Conservation (phyloP, 2,329 filamentous ascomycete species). For the Talaromyces islandicus region DNA sequence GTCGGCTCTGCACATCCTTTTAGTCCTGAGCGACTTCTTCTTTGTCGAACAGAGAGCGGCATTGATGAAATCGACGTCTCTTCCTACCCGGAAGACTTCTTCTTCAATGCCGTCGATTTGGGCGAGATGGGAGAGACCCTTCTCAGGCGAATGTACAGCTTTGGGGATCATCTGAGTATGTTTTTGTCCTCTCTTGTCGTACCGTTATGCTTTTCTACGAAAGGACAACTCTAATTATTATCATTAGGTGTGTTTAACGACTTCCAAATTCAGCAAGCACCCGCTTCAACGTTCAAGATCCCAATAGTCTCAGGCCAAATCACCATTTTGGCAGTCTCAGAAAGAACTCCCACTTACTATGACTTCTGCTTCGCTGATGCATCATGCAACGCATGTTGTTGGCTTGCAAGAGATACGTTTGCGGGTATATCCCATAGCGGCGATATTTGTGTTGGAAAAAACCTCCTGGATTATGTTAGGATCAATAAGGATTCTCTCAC, state of each 20-base stretch:
- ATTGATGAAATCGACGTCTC: slow-evolving; percentile 7
- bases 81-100: slow-evolving; percentile 6
- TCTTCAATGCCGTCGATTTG: slow-evolving; percentile 10
- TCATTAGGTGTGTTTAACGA: neutral
- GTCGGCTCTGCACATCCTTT: slow-evolving; percentile 8
- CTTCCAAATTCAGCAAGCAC: neutral
- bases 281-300: slow-evolving; percentile 2
- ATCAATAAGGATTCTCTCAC: slow-evolving; percentile 2
- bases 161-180: neutral
- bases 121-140: slow-evolving; percentile 9
- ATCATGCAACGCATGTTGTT: neutral
- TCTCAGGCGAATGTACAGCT: slow-evolving; percentile 3
- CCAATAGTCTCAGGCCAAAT: slow-evolving; percentile 4
- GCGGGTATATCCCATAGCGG: neutral
- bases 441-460: neutral
- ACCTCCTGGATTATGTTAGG: neutral
- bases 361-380: slow-evolving; percentile 5
- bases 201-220: neutral
- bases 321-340: slow-evolving; percentile 5
- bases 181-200: neutral
- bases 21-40: slow-evolving; percentile 4
- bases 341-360: slow-evolving; percentile 6
- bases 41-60: slow-evolving; percentile 5
- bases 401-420: neutral
- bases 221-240: neutral